Conservation (phyloP, 1,284 basidiomycete genomes). For the Austroboletus niveus region DNA sequence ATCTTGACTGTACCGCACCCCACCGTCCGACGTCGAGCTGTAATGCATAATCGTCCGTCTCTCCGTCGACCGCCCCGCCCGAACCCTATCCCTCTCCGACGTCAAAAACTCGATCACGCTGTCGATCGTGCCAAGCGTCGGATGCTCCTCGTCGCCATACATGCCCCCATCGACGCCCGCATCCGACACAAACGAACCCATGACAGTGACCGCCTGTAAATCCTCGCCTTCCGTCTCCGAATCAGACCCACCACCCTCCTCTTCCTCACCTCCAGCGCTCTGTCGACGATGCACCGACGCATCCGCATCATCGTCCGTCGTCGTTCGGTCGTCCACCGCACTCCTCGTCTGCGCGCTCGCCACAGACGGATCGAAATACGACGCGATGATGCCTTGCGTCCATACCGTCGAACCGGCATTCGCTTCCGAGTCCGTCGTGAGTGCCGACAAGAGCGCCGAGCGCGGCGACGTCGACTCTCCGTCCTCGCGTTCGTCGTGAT, state of each 20-base stretch:
- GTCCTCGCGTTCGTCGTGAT: constrained; percentile 25
- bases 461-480: constrained; percentile 32
- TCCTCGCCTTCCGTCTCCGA: constrained; percentile 36
- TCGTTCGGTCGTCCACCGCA: constrained; percentile 28
- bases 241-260: constrained; percentile 20
- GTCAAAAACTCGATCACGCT: constrained; percentile 35
- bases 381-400: constrained; percentile 61
- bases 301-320: constrained; percentile 11
- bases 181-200: constrained; percentile 25
- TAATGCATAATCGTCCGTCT: constrained; percentile 19
- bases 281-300: background rate
- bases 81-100: constrained; percentile 33
- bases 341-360: constrained; percentile 31
- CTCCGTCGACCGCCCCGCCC: constrained; percentile 22
- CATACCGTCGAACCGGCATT: constrained; percentile 60
- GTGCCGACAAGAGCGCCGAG: constrained; percentile 14
- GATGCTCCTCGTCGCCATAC: constrained; percentile 25
- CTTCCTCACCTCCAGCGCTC: background rate
- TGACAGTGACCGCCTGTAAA: constrained; percentile 19
- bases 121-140: constrained; percentile 33
- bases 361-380: constrained; percentile 35
- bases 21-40: constrained; percentile 41
- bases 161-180: background rate
- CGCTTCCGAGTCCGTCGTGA: constrained; percentile 41
- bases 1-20: constrained; percentile 27